Evolutionary conservation across 2,329 filamentous ascomycete species (phyloP), one percentile per base, ranked within the genome.

Genomic region (Hyphodiscus sp.): DNA sequence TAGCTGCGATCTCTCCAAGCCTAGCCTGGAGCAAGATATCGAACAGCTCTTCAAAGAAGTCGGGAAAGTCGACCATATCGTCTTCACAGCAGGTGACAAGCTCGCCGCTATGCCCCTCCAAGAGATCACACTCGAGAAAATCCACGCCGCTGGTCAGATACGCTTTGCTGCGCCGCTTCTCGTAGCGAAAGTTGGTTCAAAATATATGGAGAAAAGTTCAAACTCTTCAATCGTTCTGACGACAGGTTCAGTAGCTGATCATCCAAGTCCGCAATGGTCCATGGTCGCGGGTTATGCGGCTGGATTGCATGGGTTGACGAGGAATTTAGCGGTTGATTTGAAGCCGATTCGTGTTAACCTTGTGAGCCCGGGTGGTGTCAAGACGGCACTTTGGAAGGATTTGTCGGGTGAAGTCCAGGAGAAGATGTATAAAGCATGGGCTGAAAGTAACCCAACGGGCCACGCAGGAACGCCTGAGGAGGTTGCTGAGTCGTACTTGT

Each of bases 321-420:
- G 78, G 1, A 76, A 73, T 2, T 68, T 88, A 33, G 84, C 84
- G 1, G 61, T 86, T 30, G 83, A 87, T 61, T 63, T 89, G 52
- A 76, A 75, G 57, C 85, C 85, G 0, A 68, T 86, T 9, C 70
- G 85, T 1, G 82, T 86, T 23, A 88, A 88, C 63, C 63, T 77
- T 0, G 79, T 87, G 1, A 71, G 69, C 50, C 81, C 82, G 0
- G 85, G 83, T 0, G 70, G 73, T 0, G 71, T 79, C 0, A 65
- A 74, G 41, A 82, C 80, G 6, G 74, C 75, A 50, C 49, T 81
- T 15, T 76, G 69, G 70, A 65, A 48, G 4, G 20, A 42, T 1
- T 41, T 62, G 42, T 10, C 7, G 5, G 42, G 50, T 26, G 73
- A 74, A 43, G 51, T 77, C 29, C 75, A 68, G 65, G 65, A 66